Conservation (phyloP, 306 rosid genomes). For the Elaeagnus macrophylla region DNA sequence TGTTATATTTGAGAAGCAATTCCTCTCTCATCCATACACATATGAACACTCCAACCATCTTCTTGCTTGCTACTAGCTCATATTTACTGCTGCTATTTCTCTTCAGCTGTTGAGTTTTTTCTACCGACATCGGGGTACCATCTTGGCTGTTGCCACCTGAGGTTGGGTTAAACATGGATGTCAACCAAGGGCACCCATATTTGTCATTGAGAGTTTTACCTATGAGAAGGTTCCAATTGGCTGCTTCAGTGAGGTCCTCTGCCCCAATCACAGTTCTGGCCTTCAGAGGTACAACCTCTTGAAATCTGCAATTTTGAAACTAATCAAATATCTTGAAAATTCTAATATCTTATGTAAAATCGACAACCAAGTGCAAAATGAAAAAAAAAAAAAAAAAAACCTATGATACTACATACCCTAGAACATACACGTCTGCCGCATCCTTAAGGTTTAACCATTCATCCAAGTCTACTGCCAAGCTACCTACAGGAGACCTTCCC, state of each 20-base stretch:
- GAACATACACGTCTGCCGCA: constrained; percentile 79
- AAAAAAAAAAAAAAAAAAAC: background rate
- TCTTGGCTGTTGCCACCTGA: constrained; percentile 27
- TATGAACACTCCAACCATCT: constrained; percentile 89
- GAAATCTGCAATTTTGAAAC: constrained; percentile 43
- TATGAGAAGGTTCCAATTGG: constrained; percentile 70
- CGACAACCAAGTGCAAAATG: background rate
- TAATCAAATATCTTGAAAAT: background rate
- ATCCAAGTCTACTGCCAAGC: constrained; percentile 77
- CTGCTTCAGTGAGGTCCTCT: constrained; percentile 66
- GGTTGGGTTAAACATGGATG: constrained; percentile 34
- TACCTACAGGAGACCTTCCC: constrained; percentile 71
- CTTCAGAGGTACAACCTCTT: constrained; percentile 86
- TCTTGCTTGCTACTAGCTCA: constrained; percentile 64
- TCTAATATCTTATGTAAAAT: background rate
- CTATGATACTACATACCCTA: constrained; percentile 54
- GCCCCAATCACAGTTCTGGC: constrained; percentile 71
- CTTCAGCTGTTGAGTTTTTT: constrained; percentile 10
- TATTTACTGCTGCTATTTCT: constrained; percentile 30
- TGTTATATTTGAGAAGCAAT: constrained; percentile 37
- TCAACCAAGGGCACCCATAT: constrained; percentile 42
- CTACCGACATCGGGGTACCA: constrained; percentile 12
- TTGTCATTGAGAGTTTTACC: constrained; percentile 54
- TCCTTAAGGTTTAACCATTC: constrained; percentile 83
- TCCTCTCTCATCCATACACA: constrained; percentile 76